Evolutionary conservation across 805 yeast genomes (phyloP), one percentile per base, ranked within the genome.

Genomic region (Brettanomyces nanus): DNA sequence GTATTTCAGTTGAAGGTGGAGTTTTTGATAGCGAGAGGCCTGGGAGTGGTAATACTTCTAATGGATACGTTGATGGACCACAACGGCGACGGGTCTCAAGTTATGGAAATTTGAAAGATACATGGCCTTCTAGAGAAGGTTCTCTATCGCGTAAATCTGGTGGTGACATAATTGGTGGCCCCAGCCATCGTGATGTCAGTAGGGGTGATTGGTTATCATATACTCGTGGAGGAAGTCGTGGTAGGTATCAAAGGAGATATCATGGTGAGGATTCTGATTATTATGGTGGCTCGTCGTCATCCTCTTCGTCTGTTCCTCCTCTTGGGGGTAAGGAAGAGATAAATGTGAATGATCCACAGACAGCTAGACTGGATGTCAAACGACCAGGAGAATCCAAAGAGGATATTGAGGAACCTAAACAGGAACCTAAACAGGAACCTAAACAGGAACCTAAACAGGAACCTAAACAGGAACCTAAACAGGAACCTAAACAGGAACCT

Each of bases 341-440:
- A n/a, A n/a, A n/a, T n/a, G n/a, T n/a, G n/a, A n/a, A n/a, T n/a
- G n/a, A n/a, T n/a, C n/a, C n/a, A n/a, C n/a, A n/a, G n/a, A n/a
- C n/a, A n/a, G n/a, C n/a, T n/a, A n/a, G n/a, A n/a, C n/a, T n/a
- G n/a, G n/a, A n/a, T 23, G 26, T 23, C 26, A 7, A 7, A 23
- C 10, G 11, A 23, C 26, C 26, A 23, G 26, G 7, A 7, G 26
- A 23, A 23, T 7, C 11, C 11, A 23, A 9, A 23, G 26, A 23
- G 26, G 10, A 7, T 23, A 11, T 23, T 23, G 26, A 28, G n/a
- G n/a, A 6, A 6, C 17, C n/a, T 11, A 25, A 25, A 13, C 27
- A 10, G 13, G 19, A 33, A 9, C 13, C 21, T 32, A 19, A 41
- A 31, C 34, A 23, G 19, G 33, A 41, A 41, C 28, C 33, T 32